Conservation (phyloP, 2,329 filamentous ascomycete species). For the Colletotrichum kahawae region DNA sequence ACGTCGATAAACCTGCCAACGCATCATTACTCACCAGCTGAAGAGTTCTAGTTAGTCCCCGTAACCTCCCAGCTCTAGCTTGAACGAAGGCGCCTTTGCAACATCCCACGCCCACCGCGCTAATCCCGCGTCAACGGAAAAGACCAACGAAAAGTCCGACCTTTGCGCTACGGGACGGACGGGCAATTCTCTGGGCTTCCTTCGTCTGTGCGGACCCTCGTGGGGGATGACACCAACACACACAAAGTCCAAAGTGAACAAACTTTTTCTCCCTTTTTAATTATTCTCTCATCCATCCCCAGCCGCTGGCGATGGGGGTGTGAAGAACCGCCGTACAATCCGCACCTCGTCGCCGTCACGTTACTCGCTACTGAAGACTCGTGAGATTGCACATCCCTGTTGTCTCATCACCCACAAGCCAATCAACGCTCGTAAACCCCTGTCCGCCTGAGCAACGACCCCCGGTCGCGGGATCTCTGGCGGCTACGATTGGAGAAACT, state of each 20-base stretch:
- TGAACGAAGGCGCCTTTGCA: neutral
- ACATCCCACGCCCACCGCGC: conserved; percentile 25
- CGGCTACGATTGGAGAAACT: conserved; percentile 37
- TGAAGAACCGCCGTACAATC: conserved; percentile 17
- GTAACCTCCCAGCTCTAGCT: conserved; percentile 1
- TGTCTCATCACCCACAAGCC: conserved; percentile 30
- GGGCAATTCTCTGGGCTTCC: neutral
- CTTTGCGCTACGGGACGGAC: conserved; percentile 6
- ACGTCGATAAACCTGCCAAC: conserved; percentile 10
- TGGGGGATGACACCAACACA: neutral
- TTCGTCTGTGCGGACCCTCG: neutral
- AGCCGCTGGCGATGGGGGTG: conserved; percentile 1
- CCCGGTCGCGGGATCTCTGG: conserved; percentile 33
- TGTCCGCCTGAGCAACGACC: conserved; percentile 28
- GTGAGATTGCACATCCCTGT: conserved; percentile 26
- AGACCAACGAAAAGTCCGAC: neutral
- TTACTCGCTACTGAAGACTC: conserved; percentile 30
- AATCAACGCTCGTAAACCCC: conserved; percentile 37
- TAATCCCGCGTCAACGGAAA: conserved; percentile 31
- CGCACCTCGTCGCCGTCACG: conserved; percentile 36
- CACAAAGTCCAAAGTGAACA: neutral
- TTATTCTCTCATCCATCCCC: neutral
- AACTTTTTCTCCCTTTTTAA: neutral
- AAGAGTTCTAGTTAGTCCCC: neutral
- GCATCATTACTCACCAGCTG: conserved; percentile 4